Evolutionary conservation across 2,329 filamentous ascomycete species (phyloP), one percentile per base, ranked within the genome.

Genomic region (Fusarium chuoi): DNA sequence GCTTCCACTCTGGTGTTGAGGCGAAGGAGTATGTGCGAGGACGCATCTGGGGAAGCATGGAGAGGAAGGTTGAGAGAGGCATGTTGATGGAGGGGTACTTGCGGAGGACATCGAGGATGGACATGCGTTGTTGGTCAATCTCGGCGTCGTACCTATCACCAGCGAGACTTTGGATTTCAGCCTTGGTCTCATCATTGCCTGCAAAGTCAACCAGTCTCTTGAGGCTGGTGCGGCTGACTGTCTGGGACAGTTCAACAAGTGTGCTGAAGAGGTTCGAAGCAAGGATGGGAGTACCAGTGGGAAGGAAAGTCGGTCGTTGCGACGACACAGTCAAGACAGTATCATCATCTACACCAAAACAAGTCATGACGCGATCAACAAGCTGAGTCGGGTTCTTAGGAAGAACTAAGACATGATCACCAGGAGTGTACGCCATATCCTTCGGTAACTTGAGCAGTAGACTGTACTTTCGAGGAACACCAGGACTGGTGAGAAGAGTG

Each of bases 381-480:
- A 85, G 89, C 36, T 86, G 83, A 44, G 86, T 85, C 2, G 90
- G 89, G 78, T 96, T 96, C 39, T 93, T 83, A 0, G 93, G 93
- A 3, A 94, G 84, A 5, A 95, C 85, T 0, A 92, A 90, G 0
- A 96, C 87, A 79, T 96, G 95, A 77, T 96, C 93, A 18, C 93
- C 93, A 3, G 91, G 88, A 30, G 87, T 86, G 79, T 95, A 96
- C 0, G 85, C 86, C 85, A 90, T 86, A 51, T 87, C 89, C 0
- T 85, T 87, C 0, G 93, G 93, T 0, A 96, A 85, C 65, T 89
- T 88, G 30, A 94, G 89, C 65, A 90, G 89, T 22, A 94, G 87
- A 65, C 91, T 87, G 22, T 88, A 87, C 83, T 94, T 94, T 4
- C 59, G 38, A 5, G 75, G 33, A 8, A 68, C 65, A 1, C 75